Evolutionary conservation across 2,329 filamentous ascomycete species (phyloP).

Genomic region (Aspergillus unguis): DNA sequence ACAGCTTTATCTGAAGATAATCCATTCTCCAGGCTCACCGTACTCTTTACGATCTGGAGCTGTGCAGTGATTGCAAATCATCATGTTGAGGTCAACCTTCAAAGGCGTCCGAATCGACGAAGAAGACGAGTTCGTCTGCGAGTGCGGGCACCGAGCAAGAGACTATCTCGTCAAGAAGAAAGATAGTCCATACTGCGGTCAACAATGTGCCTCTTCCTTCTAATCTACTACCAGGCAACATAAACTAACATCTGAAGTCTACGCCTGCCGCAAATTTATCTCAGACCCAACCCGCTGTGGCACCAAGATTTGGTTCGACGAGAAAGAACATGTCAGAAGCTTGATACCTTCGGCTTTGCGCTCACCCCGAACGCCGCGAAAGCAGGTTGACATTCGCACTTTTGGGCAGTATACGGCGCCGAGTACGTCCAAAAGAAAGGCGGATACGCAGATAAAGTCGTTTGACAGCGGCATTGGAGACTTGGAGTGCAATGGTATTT

Average conservation of each 20-base stretch:
- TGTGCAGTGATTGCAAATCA: background rate
- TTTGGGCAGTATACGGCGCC: slow-evolving; percentile 5
- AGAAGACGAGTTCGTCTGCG: slow-evolving; percentile 4
- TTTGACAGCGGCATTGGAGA: slow-evolving; percentile 5
- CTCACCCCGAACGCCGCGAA: slow-evolving; percentile 5
- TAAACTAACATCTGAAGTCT: background rate
- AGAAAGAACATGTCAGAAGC: background rate
- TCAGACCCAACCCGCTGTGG: background rate
- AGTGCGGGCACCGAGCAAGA: slow-evolving; percentile 1
- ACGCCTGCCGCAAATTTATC: slow-evolving; percentile 1
- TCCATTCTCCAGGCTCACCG: too few species aligned
- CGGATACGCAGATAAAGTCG: background rate
- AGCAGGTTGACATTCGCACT: slow-evolving; percentile 4
- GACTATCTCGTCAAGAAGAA: background rate
- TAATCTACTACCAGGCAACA: background rate
- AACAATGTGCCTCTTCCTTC: background rate
- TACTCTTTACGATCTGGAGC: background rate
- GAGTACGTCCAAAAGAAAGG: slow-evolving; percentile 1
- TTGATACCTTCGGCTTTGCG: background rate
- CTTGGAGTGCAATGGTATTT: background rate
- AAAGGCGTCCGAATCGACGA: slow-evolving; percentile 1
- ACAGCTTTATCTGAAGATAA: background rate
- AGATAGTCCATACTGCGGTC: slow-evolving; percentile 2
- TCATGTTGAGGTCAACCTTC: slow-evolving; percentile 6
- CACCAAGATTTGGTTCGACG: slow-evolving; percentile 2